Conservation (phyloP, 2,329 filamentous ascomycete species). For the Cercospora citrullina region DNA sequence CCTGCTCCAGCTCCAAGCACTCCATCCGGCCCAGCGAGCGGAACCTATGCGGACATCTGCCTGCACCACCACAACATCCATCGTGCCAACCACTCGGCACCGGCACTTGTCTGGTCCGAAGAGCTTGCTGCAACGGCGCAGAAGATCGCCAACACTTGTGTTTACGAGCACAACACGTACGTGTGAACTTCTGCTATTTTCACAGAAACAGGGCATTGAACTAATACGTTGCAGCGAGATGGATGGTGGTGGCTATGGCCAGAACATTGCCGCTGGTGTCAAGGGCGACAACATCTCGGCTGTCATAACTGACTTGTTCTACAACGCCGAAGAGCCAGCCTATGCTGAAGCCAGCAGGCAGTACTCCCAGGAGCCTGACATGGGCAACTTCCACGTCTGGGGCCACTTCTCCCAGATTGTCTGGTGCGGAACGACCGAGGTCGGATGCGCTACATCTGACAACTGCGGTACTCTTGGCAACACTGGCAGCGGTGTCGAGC, state of each 20-base stretch:
- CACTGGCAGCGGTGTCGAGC: constrained; percentile 44
- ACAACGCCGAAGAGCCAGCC: constrained; percentile 73
- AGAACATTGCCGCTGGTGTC: constrained; percentile 81
- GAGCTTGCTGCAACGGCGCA: constrained; percentile 64
- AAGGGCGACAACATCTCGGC: constrained; percentile 59
- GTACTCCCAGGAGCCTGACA: constrained; percentile 51
- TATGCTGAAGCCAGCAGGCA: constrained; percentile 41
- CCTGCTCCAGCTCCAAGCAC: constrained; percentile 11
- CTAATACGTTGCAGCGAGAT: constrained; percentile 38
- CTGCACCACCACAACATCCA: constrained; percentile 82
- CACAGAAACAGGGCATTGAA: no score
- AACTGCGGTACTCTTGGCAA: constrained; percentile 57
- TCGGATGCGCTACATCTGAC: constrained; percentile 63
- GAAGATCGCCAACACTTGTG: constrained; percentile 64
- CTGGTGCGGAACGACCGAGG: constrained; percentile 62
- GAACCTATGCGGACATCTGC: constrained; percentile 44
- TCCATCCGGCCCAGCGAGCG: constrained; percentile 20
- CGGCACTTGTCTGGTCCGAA: constrained; percentile 64
- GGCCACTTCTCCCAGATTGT: constrained; percentile 77
- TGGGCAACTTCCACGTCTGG: constrained; percentile 63
- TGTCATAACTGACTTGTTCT: constrained; percentile 81
- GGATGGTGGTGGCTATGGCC: constrained; percentile 71
- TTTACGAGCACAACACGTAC: constrained; percentile 75
- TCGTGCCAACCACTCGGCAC: constrained; percentile 76
- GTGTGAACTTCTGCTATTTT: constrained; percentile 35